Base-by-base conservation (phyloP, 768 basidiomycete species). In the Leucocoprinus birnbaumii region DNA sequence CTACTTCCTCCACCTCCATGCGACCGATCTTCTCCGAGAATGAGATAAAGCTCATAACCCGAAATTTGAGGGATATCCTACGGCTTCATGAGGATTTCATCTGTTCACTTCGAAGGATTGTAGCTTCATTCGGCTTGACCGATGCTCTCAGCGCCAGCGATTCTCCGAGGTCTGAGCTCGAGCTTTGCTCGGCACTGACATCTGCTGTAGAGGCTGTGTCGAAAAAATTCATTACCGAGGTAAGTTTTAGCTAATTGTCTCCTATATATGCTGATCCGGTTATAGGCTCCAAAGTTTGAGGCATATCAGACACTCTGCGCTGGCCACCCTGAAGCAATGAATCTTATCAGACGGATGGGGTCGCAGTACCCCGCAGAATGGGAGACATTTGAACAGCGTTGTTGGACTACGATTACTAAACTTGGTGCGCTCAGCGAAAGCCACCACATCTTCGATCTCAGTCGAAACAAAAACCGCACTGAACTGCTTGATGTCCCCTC, bases 241-340 rank as follows among this genome's bases (percentile, higher is more conserved):
- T 86, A 61, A 40, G 68, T 18, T 51, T n/a, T n/a, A n/a, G n/a
- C 41, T 60, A 46, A 48, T 26, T 22, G 21, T 14, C 42, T 16
- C 54, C 48, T 18, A 22, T 44, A 22, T 43, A 16, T n/a, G 56
- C 3, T 47, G 21, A 37, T 52, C 55, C 35, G 16, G 45, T 35
- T 16, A 7, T 60, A 96, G 93, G 87, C 86, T 22, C 74, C 85
- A 14, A 72, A 77, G 35, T 96, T 96, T 60, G 77, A 80, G 54
- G 76, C 84, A 1, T 99, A 99, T 71, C 83, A 94, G 66, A 71
- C 79, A 11, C 98, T 94, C 64, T 98, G 96, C 65, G 83, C 91
- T 0, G 86, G 86, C 0, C 95, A 98, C 64, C 80, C 84, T 48
- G 87, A 90, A 61, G 94, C 94, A 0, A 74, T 89, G 53, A 84